Evolutionary conservation across 2,329 filamentous ascomycete species (phyloP), one percentile per base, ranked within the genome.

Genomic region (Metarhizium robertsii): DNA sequence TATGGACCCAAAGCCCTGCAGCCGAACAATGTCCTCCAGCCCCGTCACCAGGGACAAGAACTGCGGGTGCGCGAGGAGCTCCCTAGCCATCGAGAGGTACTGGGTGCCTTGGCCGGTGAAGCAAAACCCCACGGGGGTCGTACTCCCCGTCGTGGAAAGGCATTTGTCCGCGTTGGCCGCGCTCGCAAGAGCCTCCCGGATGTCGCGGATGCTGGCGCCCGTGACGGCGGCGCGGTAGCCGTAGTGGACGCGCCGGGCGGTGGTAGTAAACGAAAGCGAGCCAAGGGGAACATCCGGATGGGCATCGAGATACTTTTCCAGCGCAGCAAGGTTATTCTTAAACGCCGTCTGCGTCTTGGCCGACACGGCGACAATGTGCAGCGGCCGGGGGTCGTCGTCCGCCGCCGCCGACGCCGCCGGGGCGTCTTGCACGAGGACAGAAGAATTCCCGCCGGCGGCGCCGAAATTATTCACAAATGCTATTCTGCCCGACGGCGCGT

Each of bases 381-480:
- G 71, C 30, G 6, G 10, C 11, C 42, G 10, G 3, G 42, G 10
- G n/a, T 45, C 42, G 4, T 45, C n/a, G 42, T 34, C 38, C 14
- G 6, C 16, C 6, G 18, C 42, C 6, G 5, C 18, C n/a, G 32
- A 34, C n/a, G 2, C 5, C 42, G 11, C 10, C 6, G 82, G 81
- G 0, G 73, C 79, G 59, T 88, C 85, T 64, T 87, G 81, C 4
- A 88, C 61, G 6, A 87, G 67, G 43, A 88, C 66, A 32, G 82
- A 81, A 4, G 84, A 86, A 69, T 84, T 84, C 4, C 79, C 79
- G 54, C 80, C 80, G 8, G 78, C 56, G 4, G 68, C 74, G 54
- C 70, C 73, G 62, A 83, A 84, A 64, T 79, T 81, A 64, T 84
- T 84, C 32, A 74, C 71, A 6, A 67, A 52, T 0, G 58, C 62